Base-by-base conservation (phyloP, 768 basidiomycete genomes). In the Lactarius deliciosus region DNA sequence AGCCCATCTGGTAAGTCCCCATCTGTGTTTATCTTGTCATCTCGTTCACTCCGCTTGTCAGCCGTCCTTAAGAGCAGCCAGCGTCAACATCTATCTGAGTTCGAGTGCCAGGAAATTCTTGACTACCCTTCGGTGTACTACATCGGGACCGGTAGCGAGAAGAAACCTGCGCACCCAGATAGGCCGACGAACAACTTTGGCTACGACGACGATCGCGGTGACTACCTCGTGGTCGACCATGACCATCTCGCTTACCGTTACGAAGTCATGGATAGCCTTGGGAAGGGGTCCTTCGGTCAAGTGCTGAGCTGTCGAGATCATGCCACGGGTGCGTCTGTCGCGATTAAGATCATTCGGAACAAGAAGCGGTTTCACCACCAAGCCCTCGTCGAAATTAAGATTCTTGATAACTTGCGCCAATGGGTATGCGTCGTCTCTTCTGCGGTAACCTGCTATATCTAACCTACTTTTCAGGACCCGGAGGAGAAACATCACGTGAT, bases 321-420 rank as follows among this genome's bases (percentile, higher is more conserved):
- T 75, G 88, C 86, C 73, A 94, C 95, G 15, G 97, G 97, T 11
- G 86, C 92, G 72, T 95, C 94, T n/a, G 93, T 98, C 11, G 97
- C 97, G 20, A 88, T 99, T 80, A 99, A 99, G 83, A 98, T 99
- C 69, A 98, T 99, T 72, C 88, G 97, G 47, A 98, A 98, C 81
- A 98, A 98, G 83, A 98, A 98, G 78, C 85, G 97, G 57, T 98
- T 98, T 81, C 96, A 98, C 76, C 93, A 96, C 73, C 97, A 98
- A 76, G 97, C 96, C 0, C 77, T 98, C 54, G 96, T 98, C n/a
- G 97, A 98, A 79, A 96, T 98, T 78, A 98, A 98, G 79, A 98
- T 99, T 65, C 80, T 99, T 69, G 94, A 98, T 72, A 98, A 92
- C 75, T 81, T 98, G 71, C 87, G 92, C 36, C 94, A 96, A 91